Conservation (phyloP, 1,284 basidiomycete genomes). For the Austroboletus niveus region DNA sequence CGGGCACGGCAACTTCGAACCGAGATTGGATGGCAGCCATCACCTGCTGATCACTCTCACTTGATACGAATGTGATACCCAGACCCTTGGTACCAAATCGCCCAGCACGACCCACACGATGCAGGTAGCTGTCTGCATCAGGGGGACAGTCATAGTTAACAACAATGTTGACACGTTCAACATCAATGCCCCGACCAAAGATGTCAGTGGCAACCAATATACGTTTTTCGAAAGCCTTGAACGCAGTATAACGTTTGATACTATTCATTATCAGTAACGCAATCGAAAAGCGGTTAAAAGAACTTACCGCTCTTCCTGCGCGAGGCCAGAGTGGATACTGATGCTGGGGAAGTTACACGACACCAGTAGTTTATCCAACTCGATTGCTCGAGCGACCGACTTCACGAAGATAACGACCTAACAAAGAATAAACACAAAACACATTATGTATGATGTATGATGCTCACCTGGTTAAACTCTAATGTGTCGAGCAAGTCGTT, state of each 20-base stretch:
- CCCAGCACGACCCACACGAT: conserved; percentile 98
- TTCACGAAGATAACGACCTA: conserved; percentile 99
- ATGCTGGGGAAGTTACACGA: conserved; percentile 99
- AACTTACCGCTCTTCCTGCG: conserved; percentile 92
- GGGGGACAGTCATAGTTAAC: conserved; percentile 95
- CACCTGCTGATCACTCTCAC: conserved; percentile 90
- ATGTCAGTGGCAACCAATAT: conserved; percentile 98
- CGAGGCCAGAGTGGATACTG: conserved; percentile 92
- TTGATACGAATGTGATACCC: conserved; percentile 96
- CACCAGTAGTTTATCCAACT: conserved; percentile 93
- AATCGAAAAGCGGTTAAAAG: fast-evolving
- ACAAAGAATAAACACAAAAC: conserved; percentile 3
- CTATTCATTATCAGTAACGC: conserved; percentile 38
- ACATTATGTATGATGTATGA: background rate
- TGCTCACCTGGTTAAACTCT: conserved; percentile 93
- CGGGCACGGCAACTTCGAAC: conserved; percentile 92
- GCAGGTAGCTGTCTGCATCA: conserved; percentile 97
- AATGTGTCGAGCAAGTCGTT: conserved; percentile 96
- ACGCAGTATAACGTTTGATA: conserved; percentile 96
- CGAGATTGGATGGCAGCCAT: conserved; percentile 88
- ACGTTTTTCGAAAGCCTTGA: conserved; percentile 99
- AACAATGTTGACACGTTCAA: conserved; percentile 96
- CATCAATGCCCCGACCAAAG: conserved; percentile 96
- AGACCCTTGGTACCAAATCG: conserved; percentile 99
- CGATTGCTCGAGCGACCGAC: conserved; percentile 94